Base-by-base conservation (phyloP, 331 rosid genomes). In the Rosa hybrid region DNA sequence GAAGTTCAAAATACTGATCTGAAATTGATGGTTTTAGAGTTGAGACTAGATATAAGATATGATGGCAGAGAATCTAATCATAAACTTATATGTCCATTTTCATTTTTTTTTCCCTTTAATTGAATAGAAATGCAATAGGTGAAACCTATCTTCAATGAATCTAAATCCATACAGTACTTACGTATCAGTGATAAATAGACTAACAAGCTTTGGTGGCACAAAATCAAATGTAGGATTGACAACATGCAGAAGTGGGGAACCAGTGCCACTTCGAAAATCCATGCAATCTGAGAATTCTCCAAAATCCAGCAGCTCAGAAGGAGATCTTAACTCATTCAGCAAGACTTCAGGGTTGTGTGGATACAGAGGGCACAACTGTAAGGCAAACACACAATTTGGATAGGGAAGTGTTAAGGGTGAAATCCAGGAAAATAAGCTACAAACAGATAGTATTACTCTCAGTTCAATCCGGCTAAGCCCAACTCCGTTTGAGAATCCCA, bases 231-330 rank as follows among this genome's bases (percentile, higher is more conserved):
- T 72, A 53, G 99, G 99, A 84, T 96, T 93, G 75, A 96, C 89
- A 46, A 93, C 92, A 78, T 96, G 94, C 74, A 93, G 93, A 81
- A 87, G 93, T 20, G 91, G 88, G 60, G 97, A 87, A 76, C 94
- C 96, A 77, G 89, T 77, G 81, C 81, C 90, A 84, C 85, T 87
- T 79, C 94, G 89, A 71, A 88, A 89, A 83, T 96, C 97, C 97
- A 96, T 83, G 88, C 93, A 89, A 85, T 93, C 98, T 38, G 99
- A 96, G 86, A 96, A 96, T 69, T 96, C 97, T 81, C 98, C 98
- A 78, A 96, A 89, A 86, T 96, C 98, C 78, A 96, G 97, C 75
- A 96, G 92, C 89, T 96, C 99, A 72, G 98, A 91, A n/a, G 99
- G 99, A 81, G 98, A 96, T 86, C 99, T 88, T 88, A 96, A 87